Evolutionary conservation across 768 basidiomycete genomes (phyloP), one percentile per base, ranked within the genome.

Genomic region (Mycena amicta): DNA sequence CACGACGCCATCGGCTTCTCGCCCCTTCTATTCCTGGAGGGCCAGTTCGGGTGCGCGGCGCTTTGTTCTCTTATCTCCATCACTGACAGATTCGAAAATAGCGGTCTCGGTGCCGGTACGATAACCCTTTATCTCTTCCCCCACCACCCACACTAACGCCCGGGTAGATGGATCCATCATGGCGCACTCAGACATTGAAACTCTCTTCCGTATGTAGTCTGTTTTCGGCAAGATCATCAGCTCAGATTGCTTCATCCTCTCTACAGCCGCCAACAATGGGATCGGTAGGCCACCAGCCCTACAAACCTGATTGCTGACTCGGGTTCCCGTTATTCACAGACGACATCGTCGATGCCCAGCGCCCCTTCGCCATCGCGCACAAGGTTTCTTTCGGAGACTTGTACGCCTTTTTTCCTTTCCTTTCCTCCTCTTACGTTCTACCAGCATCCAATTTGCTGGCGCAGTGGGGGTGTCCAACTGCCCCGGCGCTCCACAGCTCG

Each of bases 311-410:
- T n/a, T n/a, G n/a, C n/a, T n/a, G n/a, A n/a, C n/a, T n/a, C n/a
- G n/a, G n/a, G n/a, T n/a, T n/a, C n/a, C n/a, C n/a, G n/a, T n/a
- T n/a, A n/a, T n/a, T n/a, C n/a, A n/a, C 69, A 56, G 75, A 75
- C 62, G 74, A 74, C 5, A 72, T 75, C 39, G 68, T 73, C 20
- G 66, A 67, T 2, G 55, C 45, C 3, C 68, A 77, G 63, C 59
- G 63, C 16, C 71, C 68, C 5, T 70, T 75, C 61, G 66, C 73
- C 12, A 54, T 66, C 45, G 65, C 55, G 25, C 70, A 73, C 50
- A 62, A 67, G 15, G 70, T 77, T 5, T 70, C 73, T 5, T 68
- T 70, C 30, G 76, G 73, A 23, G 77, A 78, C 64, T 73, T 78
- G 75, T 76, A 51, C 33, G 68, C 20, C 20, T n/a, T n/a, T n/a